Conservation (phyloP, 148 eudicot genomes). For the Camellia lanceoleosa region DNA sequence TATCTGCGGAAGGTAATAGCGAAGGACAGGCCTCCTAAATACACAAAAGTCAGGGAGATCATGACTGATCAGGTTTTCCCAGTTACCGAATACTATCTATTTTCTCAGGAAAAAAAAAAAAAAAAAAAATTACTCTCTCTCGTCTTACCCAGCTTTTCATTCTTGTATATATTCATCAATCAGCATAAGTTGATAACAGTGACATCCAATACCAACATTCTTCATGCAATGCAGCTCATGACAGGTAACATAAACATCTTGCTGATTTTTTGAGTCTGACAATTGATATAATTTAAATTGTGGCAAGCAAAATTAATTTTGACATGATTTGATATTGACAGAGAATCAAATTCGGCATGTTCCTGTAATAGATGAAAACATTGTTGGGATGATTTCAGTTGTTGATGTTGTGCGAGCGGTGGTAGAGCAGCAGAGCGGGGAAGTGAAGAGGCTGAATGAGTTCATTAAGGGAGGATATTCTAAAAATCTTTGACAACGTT, state of each 20-base stretch:
- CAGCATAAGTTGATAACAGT: conserved; percentile 79
- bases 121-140: not conserved
- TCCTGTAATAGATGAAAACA: conserved; percentile 78
- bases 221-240: conserved; percentile 92
- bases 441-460: conserved; percentile 64
- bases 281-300: not conserved
- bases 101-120: not conserved
- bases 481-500: conserved; percentile 23
- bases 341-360: conserved; percentile 81
- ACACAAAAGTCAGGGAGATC: conserved; percentile 70
- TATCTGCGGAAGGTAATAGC: conserved; percentile 64
- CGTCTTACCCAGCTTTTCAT: not conserved
- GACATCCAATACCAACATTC: conserved; percentile 71
- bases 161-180: not conserved
- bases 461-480: conserved; percentile 79
- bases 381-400: conserved; percentile 86
- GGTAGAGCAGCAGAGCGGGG: conserved; percentile 77
- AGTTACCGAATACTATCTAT: not conserved
- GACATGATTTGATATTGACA: conserved; percentile 22
- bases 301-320: not conserved
- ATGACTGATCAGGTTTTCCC: conserved; percentile 71
- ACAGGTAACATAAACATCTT: conserved; percentile 41
- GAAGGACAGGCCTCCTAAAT: conserved; percentile 53
- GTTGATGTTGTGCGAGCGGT: conserved; percentile 76
- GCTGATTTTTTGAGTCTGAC: not conserved